A percentile compares a stretch with the other conserved stretches of the same genome.
Evolutionary conservation across 176 grass and related monocot genomes (phyloP).

Genomic region (Calamus simplicifolius): DNA sequence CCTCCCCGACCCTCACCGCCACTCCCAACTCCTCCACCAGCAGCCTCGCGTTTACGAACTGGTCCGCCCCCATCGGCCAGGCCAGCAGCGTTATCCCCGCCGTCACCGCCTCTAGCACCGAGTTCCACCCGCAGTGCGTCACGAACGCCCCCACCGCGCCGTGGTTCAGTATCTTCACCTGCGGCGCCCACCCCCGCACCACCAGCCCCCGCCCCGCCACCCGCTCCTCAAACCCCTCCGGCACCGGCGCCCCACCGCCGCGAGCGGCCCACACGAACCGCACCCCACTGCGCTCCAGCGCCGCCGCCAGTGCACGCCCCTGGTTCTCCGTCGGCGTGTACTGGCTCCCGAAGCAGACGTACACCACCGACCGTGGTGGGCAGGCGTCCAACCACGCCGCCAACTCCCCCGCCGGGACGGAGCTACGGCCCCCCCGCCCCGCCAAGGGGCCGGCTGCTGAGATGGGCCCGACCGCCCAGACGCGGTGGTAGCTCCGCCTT

Average conservation of each 20-base stretch:
- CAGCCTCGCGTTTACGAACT: too few relatives aligned
- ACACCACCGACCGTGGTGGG: slow-evolving; percentile 33
- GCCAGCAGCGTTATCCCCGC: not conserved
- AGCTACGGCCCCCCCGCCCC: not conserved
- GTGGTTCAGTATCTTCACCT: slow-evolving; percentile 26
- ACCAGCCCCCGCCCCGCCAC: slow-evolving; percentile 5
- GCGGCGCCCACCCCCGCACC: slow-evolving; percentile 30
- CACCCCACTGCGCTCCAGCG: slow-evolving; percentile 18
- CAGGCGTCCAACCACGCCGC: slow-evolving; percentile 23
- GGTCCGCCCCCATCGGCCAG: too few relatives aligned
- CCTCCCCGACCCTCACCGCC: too few relatives aligned
- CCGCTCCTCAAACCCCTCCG: slow-evolving; percentile 23
- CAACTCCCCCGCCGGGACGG: slow-evolving; percentile 10
- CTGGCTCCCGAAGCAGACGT: slow-evolving; percentile 55
- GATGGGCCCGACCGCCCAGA: slow-evolving; percentile 1
- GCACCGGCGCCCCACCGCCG: not conserved
- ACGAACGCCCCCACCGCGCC: slow-evolving; percentile 30
- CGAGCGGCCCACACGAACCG: slow-evolving; percentile 26
- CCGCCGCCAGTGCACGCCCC: not conserved
- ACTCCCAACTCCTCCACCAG: too few relatives aligned
- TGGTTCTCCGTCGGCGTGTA: slow-evolving; percentile 20
- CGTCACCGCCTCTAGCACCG: slow-evolving; percentile 27
- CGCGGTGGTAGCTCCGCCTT: slow-evolving; percentile 1
- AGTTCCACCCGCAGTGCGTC: slow-evolving; percentile 49
- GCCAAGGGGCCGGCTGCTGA: not conserved